phyloP scores from a whole-genome alignment of 2,329 filamentous ascomycete genomes.

The Penicillium verrucosum region DNA sequence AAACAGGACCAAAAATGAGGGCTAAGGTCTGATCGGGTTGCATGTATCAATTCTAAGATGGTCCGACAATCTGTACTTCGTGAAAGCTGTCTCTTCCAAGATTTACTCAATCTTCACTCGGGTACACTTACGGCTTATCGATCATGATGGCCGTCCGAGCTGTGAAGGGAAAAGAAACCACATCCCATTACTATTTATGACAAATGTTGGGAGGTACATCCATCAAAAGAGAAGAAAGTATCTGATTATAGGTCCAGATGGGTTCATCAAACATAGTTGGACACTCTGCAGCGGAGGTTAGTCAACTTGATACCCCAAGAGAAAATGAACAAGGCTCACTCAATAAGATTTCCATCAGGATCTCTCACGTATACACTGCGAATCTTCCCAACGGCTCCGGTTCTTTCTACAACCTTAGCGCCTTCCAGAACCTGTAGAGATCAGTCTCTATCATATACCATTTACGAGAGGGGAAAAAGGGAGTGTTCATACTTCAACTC shows the following conservation, averaged over 20 bases:
- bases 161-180: constrained; percentile 3
- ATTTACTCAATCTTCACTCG: too few species aligned
- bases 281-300: not conserved
- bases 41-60: not conserved
- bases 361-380: constrained; percentile 60
- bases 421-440: constrained; percentile 44
- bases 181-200: too few species aligned
- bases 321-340: constrained; percentile 44
- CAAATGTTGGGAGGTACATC: too few species aligned
- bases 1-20: constrained; percentile 4
- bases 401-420: constrained; percentile 52
- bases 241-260: not conserved
- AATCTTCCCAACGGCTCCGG: constrained; percentile 55
- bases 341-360: constrained; percentile 61
- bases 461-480: not conserved
- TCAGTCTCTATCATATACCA: constrained; percentile 3
- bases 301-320: not conserved
- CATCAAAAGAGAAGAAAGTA: not conserved
- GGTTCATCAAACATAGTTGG: not conserved
- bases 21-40: constrained; percentile 7
- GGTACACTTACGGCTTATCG: not conserved
- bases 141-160: constrained; percentile 3
- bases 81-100: too few species aligned
- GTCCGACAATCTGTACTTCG: not conserved
- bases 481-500: constrained; percentile 38